These are phyloP conservation scores for Penicillium alfredii DNA, from an alignment of 495 filamentous ascomycete species.

Conservation along the genomic window DNA sequence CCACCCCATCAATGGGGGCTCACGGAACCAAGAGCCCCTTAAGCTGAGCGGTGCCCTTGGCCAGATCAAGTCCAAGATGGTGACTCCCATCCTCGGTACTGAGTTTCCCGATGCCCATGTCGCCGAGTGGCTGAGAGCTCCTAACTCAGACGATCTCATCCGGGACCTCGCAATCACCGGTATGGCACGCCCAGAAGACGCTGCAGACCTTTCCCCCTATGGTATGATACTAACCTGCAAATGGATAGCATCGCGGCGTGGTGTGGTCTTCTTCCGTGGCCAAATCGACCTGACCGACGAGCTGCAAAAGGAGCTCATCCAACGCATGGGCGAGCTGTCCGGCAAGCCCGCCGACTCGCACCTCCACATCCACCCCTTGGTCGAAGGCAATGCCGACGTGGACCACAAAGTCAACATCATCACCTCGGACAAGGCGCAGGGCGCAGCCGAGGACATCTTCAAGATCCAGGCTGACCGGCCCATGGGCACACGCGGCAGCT, in stretches of 20 bases:
- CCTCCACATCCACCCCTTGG: constrained; percentile 64
- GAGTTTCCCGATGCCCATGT: constrained; percentile 18
- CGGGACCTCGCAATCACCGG: constrained; percentile 20
- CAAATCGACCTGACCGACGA: constrained; percentile 56
- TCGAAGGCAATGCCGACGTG: constrained; percentile 23
- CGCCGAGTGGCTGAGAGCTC: constrained; percentile 16
- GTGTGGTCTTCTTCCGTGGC: constrained; percentile 67
- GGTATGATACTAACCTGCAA: not conserved
- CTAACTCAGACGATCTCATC: constrained; percentile 16
- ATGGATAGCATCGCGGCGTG: constrained; percentile 57
- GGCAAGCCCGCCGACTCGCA: constrained; percentile 54
- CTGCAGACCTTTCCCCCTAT: not conserved
- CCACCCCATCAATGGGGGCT: no score
- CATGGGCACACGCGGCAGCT: no score
- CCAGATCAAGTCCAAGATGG: constrained; percentile 34
- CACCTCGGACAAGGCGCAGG: no score
- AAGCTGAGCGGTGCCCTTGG: constrained; percentile 47
- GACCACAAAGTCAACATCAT: constrained; percentile 60
- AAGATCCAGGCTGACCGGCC: no score
- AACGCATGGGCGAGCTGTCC: constrained; percentile 52
- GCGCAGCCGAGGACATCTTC: no score
- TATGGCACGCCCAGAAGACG: no score
- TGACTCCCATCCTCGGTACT: constrained; percentile 20
- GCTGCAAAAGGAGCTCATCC: constrained; percentile 55
- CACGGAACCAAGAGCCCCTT: no score